These are phyloP conservation scores for Russula foetens DNA, from an alignment of 768 basidiomycete genomes.

Conservation along the genomic window DNA sequence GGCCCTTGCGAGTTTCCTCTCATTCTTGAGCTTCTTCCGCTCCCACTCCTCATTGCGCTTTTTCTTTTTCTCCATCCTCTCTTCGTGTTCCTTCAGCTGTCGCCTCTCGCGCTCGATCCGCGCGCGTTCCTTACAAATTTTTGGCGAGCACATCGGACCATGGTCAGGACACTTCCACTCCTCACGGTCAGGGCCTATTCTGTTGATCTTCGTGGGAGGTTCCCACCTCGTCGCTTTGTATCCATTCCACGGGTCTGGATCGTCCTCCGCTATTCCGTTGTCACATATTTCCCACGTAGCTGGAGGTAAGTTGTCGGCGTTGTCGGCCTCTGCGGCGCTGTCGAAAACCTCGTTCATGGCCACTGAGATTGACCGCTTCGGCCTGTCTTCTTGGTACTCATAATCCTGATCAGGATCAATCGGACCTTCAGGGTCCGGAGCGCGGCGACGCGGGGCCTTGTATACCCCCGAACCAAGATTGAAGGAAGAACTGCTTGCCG, in stretches of 20 bases:
- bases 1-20: not conserved
- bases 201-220: not conserved
- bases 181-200: not conserved
- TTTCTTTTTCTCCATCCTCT: not conserved
- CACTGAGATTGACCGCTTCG: not conserved
- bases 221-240: constrained; percentile 2
- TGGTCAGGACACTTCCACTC: constrained; percentile 2
- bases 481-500: not conserved
- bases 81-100: not conserved
- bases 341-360: not conserved
- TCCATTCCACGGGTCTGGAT: not conserved
- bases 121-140: constrained; percentile 7
- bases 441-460: not conserved
- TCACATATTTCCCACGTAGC: no score
- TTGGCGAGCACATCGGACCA: constrained; percentile 8
- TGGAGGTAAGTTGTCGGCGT: not conserved
- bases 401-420: not conserved
- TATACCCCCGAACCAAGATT: not conserved
- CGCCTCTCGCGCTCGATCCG: not conserved
- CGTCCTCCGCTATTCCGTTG: not conserved
- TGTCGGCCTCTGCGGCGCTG: not conserved
- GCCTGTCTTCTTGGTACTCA: not conserved
- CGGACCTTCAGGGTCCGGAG: not conserved
- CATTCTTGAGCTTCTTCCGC: not conserved
- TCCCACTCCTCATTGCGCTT: no score